Evolutionary conservation across 495 filamentous ascomycete genomes (phyloP).

Genomic region (Neurospora cerealis): DNA sequence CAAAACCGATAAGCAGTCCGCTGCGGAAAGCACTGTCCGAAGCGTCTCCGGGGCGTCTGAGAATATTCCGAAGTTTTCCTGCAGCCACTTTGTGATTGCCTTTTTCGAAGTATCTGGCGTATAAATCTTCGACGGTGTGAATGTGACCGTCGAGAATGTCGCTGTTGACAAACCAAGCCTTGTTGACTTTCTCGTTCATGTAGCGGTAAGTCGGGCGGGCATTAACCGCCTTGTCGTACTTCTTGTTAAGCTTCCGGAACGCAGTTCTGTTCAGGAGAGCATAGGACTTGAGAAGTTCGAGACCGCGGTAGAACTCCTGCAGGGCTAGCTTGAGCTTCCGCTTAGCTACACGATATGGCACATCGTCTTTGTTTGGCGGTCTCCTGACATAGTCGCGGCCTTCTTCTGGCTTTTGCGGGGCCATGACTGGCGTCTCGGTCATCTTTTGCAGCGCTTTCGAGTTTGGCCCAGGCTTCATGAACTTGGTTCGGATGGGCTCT

Average conservation of each 20-base stretch:
- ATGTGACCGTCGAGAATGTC: slow-evolving; percentile 71
- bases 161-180: slow-evolving; percentile 80
- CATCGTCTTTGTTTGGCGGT: slow-evolving; percentile 40
- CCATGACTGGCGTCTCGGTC: slow-evolving; percentile 29
- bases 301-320: slow-evolving; percentile 83
- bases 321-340: slow-evolving; percentile 81
- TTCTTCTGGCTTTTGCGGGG: slow-evolving; percentile 25
- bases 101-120: slow-evolving; percentile 82
- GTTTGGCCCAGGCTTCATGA: slow-evolving; percentile 37
- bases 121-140: slow-evolving; percentile 73
- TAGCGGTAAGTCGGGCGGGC: slow-evolving; percentile 67
- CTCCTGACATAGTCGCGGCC: slow-evolving; percentile 56
- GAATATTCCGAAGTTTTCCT: slow-evolving; percentile 67
- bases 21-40: slow-evolving; percentile 66
- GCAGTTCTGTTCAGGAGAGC: slow-evolving; percentile 81
- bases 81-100: slow-evolving; percentile 86
- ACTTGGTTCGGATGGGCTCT: slow-evolving; percentile 30
- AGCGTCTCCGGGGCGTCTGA: slow-evolving; percentile 54
- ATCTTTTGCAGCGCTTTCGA: slow-evolving; percentile 33
- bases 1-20: slow-evolving; percentile 68
- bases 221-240: slow-evolving; percentile 85
- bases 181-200: slow-evolving; percentile 88
- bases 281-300: slow-evolving; percentile 88
- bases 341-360: slow-evolving; percentile 77
- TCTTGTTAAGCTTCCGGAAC: slow-evolving; percentile 97